A percentile compares a stretch with the other conserved stretches of the same genome.
Conservation (phyloP, 352 stramenopile genomes). For the Globisporangium apiculatum region DNA sequence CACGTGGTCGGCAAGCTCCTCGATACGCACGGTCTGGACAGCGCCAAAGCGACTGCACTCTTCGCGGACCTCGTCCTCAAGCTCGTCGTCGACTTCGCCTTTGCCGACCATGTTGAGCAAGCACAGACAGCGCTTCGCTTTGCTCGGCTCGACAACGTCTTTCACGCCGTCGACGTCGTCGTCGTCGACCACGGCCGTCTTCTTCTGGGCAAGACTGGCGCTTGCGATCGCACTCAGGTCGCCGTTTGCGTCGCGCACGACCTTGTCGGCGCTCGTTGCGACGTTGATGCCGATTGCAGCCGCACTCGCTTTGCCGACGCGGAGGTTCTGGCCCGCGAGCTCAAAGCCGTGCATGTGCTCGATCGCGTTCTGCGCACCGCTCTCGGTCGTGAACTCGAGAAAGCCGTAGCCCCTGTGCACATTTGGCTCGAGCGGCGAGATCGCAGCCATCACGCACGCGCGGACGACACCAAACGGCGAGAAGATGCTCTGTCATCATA, state of each 20-base stretch:
- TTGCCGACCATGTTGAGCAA: constrained; percentile 65
- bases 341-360: constrained; percentile 84
- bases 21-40: constrained; percentile 49
- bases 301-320: constrained; percentile 71
- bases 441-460: constrained; percentile 54
- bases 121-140: constrained; percentile 51
- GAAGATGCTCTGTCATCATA: constrained; percentile 54
- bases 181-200: constrained; percentile 30
- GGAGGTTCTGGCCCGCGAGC: constrained; percentile 60
- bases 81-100: constrained; percentile 65
- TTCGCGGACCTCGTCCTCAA: constrained; percentile 55
- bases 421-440: constrained; percentile 46
- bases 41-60: constrained; percentile 61
- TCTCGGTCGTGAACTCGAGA: constrained; percentile 61
- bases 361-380: constrained; percentile 52
- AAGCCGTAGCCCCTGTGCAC: constrained; percentile 73
- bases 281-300: constrained; percentile 63
- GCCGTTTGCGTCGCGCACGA: constrained; percentile 26
- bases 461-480: constrained; percentile 64
- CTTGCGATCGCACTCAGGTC: constrained; percentile 5
- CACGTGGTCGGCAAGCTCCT: constrained; percentile 61
- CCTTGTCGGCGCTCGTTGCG: constrained; percentile 55
- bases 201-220: constrained; percentile 12
- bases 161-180: constrained; percentile 55
- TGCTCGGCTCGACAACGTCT: constrained; percentile 21